Percentiles rank a stretch among this genome's conserved stretches.
These are phyloP conservation scores for Phytophthora litchii DNA, from an alignment of 352 stramenopile species.

Conservation along the genomic window DNA sequence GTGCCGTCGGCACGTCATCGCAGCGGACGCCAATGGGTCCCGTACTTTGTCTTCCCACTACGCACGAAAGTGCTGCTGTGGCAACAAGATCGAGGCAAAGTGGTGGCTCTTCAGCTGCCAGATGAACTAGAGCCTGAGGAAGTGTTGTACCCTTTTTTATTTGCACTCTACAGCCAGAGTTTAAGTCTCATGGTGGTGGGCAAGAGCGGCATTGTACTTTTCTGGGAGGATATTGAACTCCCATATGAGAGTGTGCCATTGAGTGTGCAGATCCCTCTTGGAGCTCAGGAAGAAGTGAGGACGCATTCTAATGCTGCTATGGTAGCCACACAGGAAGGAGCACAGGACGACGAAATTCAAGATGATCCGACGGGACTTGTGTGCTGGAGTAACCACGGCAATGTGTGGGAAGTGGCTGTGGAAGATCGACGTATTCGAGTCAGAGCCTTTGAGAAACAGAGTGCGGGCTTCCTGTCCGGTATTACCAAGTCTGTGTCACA, in stretches of 20 bases:
- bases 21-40: slow-evolving; percentile 55
- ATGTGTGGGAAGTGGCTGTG: slow-evolving; percentile 81
- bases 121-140: slow-evolving; percentile 60
- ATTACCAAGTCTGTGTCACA: slow-evolving; percentile 78
- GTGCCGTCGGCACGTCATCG: slow-evolving; percentile 53
- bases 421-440: slow-evolving; percentile 82
- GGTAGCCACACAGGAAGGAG: slow-evolving; percentile 7
- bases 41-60: slow-evolving; percentile 64
- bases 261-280: slow-evolving; percentile 79
- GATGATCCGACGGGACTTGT: slow-evolving; percentile 59
- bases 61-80: slow-evolving; percentile 71
- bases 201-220: slow-evolving; percentile 69
- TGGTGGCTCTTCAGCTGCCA: slow-evolving; percentile 58
- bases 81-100: slow-evolving; percentile 55
- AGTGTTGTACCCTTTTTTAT: slow-evolving; percentile 65
- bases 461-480: slow-evolving; percentile 65
- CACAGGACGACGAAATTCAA: slow-evolving; percentile 15
- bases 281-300: slow-evolving; percentile 49
- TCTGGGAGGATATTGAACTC: slow-evolving; percentile 84
- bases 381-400: slow-evolving; percentile 82
- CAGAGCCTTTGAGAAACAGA: slow-evolving; percentile 73
- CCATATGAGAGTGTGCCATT: slow-evolving; percentile 79
- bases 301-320: slow-evolving; percentile 52
- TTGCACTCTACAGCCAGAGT: slow-evolving; percentile 64
- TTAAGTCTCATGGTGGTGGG: slow-evolving; percentile 76